Percentiles rank a stretch among this genome's conserved stretches.
phyloP scores from a whole-genome alignment of 805 yeast genomes.

The Sungouiozyma intestinalis region DNA sequence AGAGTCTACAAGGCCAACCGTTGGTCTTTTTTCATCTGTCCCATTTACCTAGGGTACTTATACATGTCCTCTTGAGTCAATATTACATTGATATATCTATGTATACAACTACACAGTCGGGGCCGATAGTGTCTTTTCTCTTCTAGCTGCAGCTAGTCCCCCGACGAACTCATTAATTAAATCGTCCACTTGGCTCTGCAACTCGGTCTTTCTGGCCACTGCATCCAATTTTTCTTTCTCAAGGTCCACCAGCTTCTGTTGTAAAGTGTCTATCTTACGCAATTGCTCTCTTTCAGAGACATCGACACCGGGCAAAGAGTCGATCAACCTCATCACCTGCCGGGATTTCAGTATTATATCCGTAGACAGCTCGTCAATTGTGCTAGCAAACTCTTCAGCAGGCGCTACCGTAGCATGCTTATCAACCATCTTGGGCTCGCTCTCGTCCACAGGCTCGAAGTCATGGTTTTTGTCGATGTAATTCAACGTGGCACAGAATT shows the following conservation, averaged over 20 bases:
- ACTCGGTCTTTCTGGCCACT: conserved; percentile 50
- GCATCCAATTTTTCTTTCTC: conserved; percentile 50
- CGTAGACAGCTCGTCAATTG: conserved; percentile 65
- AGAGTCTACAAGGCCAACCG: conserved; percentile 8
- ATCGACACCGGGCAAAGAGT: conserved; percentile 87
- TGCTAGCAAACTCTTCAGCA: conserved; percentile 36
- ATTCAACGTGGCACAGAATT: conserved; percentile 66
- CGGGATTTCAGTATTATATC: conserved; percentile 79
- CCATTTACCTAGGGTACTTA: conserved; percentile 1
- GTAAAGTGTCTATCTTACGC: conserved; percentile 48
- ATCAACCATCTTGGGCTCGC: conserved; percentile 52
- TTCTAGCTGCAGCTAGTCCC: conserved; percentile 30
- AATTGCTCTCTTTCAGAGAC: conserved; percentile 70
- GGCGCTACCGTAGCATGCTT: conserved; percentile 45
- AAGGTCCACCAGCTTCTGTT: conserved; percentile 47
- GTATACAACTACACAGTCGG: neutral
- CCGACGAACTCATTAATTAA: conserved; percentile 43
- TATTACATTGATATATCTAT: neutral
- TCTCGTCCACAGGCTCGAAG: conserved; percentile 35
- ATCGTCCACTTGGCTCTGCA: conserved; percentile 52
- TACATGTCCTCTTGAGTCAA: neutral
- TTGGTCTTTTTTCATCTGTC: conserved; percentile 1
- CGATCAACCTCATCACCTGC: conserved; percentile 77
- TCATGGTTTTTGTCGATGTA: conserved; percentile 72
- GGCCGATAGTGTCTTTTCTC: neutral